Percentiles rank a stretch among this genome's conserved stretches.
These are phyloP conservation scores for Trematosphaeria pertusa DNA, from an alignment of 2,329 filamentous ascomycete species.

Conservation along the genomic window DNA sequence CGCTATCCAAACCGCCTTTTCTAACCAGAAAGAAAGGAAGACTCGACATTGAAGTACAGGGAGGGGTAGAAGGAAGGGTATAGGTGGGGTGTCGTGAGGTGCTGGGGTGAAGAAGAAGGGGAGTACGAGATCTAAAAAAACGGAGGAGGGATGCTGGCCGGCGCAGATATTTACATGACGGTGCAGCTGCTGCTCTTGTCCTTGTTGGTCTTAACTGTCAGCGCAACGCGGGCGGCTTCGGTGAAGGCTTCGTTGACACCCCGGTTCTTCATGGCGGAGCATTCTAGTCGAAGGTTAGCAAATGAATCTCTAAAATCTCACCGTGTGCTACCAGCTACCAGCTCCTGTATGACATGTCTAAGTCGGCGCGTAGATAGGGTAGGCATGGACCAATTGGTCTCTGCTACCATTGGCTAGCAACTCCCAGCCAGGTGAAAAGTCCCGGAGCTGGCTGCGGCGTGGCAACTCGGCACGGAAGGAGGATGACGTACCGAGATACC, in stretches of 20 bases:
- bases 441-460: too few species aligned
- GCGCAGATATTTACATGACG: conserved; percentile 49
- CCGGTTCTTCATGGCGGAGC: conserved; percentile 96
- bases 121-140: conserved; percentile 1
- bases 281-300: conserved; percentile 65
- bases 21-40: neutral
- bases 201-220: conserved; percentile 63
- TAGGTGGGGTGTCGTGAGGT: conserved; percentile 5
- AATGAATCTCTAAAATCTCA: neutral
- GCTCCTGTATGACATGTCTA: too few species aligned
- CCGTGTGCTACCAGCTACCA: too few species aligned
- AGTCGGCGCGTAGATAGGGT: too few species aligned
- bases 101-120: neutral
- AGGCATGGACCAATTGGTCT: too few species aligned
- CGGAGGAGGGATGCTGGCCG: neutral
- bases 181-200: conserved; percentile 54
- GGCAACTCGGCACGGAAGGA: too few species aligned
- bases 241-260: conserved; percentile 99
- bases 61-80: conserved; percentile 7
- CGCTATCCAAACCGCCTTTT: conserved; percentile 3
- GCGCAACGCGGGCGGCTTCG: conserved; percentile 91
- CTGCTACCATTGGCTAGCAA: too few species aligned
- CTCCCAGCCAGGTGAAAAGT: too few species aligned
- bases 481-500: conserved; percentile 74
- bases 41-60: conserved; percentile 4